Evolutionary conservation across 2,329 filamentous ascomycete species (phyloP).

Genomic region (Camptophora hylomeconis): DNA sequence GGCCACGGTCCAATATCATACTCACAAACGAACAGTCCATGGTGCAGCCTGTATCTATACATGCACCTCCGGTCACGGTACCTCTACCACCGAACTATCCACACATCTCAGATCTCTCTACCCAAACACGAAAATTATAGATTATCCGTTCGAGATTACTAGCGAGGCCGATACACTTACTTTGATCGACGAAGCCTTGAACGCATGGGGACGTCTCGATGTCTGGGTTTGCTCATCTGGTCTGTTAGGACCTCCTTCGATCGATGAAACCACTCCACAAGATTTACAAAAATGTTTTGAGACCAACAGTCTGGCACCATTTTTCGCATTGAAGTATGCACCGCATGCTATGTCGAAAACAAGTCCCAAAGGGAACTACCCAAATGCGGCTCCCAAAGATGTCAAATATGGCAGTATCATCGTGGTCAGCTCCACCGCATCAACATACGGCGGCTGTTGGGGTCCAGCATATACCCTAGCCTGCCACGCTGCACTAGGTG

Average conservation of each 20-base stretch:
- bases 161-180: conserved; percentile 47
- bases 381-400: conserved; percentile 48
- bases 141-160: conserved; percentile 45
- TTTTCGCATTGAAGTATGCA: conserved; percentile 53
- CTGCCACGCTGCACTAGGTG: conserved; percentile 46
- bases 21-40: conserved; percentile 43
- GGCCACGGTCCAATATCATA: not conserved
- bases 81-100: conserved; percentile 21
- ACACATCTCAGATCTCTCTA: conserved; percentile 29
- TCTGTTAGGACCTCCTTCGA: conserved; percentile 43
- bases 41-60: conserved; percentile 51
- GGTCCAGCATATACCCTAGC: conserved; percentile 49
- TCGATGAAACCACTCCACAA: conserved; percentile 41
- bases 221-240: conserved; percentile 48
- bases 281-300: conserved; percentile 47
- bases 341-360: conserved; percentile 51
- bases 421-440: conserved; percentile 46
- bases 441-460: conserved; percentile 46
- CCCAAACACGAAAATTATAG: conserved; percentile 48
- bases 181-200: conserved; percentile 51
- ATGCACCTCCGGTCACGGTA: conserved; percentile 6
- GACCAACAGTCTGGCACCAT: conserved; percentile 47
- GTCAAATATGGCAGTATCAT: conserved; percentile 49
- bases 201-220: conserved; percentile 46
- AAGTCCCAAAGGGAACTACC: conserved; percentile 39